These are phyloP conservation scores for Aphanomyces astaci DNA, from an alignment of 352 stramenopile genomes.

Conservation along the genomic window DNA sequence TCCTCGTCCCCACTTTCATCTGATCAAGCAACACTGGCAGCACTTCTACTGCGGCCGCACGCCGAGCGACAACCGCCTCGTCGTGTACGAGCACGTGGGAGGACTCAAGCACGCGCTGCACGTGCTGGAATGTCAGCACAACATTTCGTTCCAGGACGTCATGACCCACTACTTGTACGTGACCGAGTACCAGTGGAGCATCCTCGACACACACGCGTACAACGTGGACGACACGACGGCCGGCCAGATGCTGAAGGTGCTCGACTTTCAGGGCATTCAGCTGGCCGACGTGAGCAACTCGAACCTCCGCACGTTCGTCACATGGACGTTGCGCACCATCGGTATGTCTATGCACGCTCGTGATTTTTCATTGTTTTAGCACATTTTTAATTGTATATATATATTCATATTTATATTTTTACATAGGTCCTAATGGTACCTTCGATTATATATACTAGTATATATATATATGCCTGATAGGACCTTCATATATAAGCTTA, in stretches of 20 bases:
- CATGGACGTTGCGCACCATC: constrained; percentile 23
- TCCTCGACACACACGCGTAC: constrained; percentile 15
- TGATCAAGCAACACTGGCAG: constrained; percentile 14
- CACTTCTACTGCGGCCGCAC: constrained; percentile 22
- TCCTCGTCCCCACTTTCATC: constrained; percentile 8
- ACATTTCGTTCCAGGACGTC: constrained; percentile 19
- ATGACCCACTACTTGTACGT: constrained; percentile 23
- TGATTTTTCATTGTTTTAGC: no score
- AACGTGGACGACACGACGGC: background rate
- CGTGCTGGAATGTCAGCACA: background rate
- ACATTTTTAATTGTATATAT: no score
- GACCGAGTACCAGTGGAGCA: constrained; percentile 21
- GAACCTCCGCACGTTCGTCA: constrained; percentile 19
- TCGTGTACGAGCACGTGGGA: constrained; percentile 21
- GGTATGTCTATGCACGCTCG: background rate
- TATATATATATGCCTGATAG: no score
- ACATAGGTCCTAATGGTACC: no score
- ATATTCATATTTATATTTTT: no score
- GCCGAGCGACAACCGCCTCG: constrained; percentile 10
- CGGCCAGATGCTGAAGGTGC: constrained; percentile 19
- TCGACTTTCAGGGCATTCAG: constrained; percentile 13
- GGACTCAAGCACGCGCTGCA: constrained; percentile 12
- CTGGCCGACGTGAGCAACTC: constrained; percentile 9
- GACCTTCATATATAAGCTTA: no score
- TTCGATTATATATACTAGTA: no score